These are phyloP conservation scores for Rauvolfia tetraphylla DNA, from an alignment of 257 asterid genomes.

Conservation along the genomic window DNA sequence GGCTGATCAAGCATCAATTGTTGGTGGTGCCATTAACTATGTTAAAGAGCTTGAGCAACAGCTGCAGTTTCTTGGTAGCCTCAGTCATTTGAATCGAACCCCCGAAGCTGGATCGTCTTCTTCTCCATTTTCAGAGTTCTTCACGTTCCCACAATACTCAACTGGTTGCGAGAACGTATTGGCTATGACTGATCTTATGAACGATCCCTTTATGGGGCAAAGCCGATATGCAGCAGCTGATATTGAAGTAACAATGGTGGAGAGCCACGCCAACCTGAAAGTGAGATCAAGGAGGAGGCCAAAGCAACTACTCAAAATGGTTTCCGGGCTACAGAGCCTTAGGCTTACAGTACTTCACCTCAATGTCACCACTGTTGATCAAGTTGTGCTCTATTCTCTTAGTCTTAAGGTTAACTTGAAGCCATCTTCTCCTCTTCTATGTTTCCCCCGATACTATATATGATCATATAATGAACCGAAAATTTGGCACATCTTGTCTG, in stretches of 20 bases:
- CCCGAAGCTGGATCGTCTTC: background rate
- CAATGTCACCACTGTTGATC: constrained; percentile 32
- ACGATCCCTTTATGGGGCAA: constrained; percentile 5
- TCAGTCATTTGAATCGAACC: constrained; percentile 3
- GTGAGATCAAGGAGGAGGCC: constrained; percentile 31
- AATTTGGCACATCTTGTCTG: background rate
- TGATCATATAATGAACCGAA: background rate
- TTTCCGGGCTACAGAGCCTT: constrained; percentile 32
- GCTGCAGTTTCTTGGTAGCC: constrained; percentile 30
- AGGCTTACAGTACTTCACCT: constrained; percentile 39
- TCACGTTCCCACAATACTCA: constrained; percentile 36
- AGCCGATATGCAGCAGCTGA: constrained; percentile 29
- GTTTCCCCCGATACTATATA: background rate
- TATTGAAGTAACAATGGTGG: constrained; percentile 46
- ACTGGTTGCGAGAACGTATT: background rate
- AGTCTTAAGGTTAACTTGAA: constrained; percentile 32
- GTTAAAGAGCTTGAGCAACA: constrained; percentile 45
- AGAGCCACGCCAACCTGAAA: constrained; percentile 39
- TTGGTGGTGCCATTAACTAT: constrained; percentile 42
- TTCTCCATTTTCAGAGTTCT: constrained; percentile 36
- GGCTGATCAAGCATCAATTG: constrained; percentile 47
- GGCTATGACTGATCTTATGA: background rate
- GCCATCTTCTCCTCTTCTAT: background rate
- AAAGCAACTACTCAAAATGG: constrained; percentile 29
- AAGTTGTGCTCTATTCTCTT: constrained; percentile 29